Base-by-base conservation (phyloP, 2,329 filamentous ascomycete species). In the Sporothrix dimorphospora region DNA sequence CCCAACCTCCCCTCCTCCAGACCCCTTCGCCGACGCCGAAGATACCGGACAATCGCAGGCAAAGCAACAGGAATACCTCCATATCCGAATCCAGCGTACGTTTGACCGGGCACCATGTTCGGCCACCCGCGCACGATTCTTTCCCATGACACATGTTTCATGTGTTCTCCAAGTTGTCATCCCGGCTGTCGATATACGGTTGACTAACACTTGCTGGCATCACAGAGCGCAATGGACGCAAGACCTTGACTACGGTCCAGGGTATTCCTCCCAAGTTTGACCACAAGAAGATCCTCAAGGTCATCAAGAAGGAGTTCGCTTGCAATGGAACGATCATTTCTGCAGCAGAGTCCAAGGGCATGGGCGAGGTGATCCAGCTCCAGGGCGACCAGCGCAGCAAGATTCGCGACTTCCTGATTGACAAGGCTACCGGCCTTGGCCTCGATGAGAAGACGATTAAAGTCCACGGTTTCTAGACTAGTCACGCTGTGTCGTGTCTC, bases 11-110 rank as follows among this genome's bases (percentile, higher is more conserved):
- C n/a, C n/a, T n/a, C n/a, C 8, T 69, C 16, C 40, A 98, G 96
- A 99, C 92, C 96, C 96, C 92, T 99, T 99, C 94, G 96, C 96
- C 92, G 96, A 98, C 93, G 96, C 94, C 90, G 95, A 98, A 91
- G 94, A 97, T 85, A 94, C 92, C 84, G 94, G 94, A 88, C 93
- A 97, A 87, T 92, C 74, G 63, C 75, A 90, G 83, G 96, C 96
- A 86, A 92, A 76, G 70, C 71, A 76, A 83, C 93, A 97, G 86
- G 97, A 97, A 86, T 97, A 98, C 84, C 97, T 98, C 84, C 96
- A 98, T 87, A 98, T 99, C 85, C 94, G 96, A 85, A 98, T 98
- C 83, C 96, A 99, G 84, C 96, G 95, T 98, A 91, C 61, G 71
- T 75, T 63, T 19, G 12, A 12, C n/a, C 38, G 38, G 8, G 14